Evolutionary conservation across 371 early-diverging fungal genomes (phyloP).

Genomic region (Mucor saturninus): DNA sequence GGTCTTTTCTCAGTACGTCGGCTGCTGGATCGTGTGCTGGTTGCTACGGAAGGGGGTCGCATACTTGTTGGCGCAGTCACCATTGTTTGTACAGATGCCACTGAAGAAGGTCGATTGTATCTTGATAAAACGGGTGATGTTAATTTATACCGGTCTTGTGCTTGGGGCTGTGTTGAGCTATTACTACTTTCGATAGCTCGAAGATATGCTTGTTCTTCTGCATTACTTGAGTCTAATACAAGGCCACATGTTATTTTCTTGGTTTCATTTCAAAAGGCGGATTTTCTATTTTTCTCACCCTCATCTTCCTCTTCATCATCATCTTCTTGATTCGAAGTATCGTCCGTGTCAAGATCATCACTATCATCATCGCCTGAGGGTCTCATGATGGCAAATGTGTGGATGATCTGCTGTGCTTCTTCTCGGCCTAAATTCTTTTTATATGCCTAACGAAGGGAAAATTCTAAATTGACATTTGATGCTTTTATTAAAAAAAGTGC

Average conservation of each 20-base stretch:
- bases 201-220: constrained; percentile 37
- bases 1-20: constrained; percentile 10
- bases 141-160: constrained; percentile 2
- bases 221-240: constrained; percentile 23
- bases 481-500: neutral
- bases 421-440: constrained; percentile 29
- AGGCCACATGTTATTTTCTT: no score
- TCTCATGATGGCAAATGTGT: constrained; percentile 44
- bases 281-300: neutral
- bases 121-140: constrained; percentile 7
- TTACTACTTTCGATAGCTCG: constrained; percentile 23
- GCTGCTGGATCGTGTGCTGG: constrained; percentile 6
- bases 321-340: constrained; percentile 14
- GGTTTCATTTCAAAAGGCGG: neutral
- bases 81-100: constrained; percentile 29
- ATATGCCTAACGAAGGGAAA: constrained; percentile 25
- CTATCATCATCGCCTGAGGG: constrained; percentile 35
- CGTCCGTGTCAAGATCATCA: constrained; percentile 23
- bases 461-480: neutral
- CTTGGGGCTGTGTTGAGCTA: neutral
- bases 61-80: constrained; percentile 28
- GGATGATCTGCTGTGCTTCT: constrained; percentile 41
- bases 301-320: constrained; percentile 1
- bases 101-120: constrained; percentile 24
- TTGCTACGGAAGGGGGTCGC: constrained; percentile 20